Evolutionary conservation across 2,329 filamentous ascomycete genomes (phyloP), one percentile per base, ranked within the genome.

Genomic region (Pseudocercospora macadamiae): DNA sequence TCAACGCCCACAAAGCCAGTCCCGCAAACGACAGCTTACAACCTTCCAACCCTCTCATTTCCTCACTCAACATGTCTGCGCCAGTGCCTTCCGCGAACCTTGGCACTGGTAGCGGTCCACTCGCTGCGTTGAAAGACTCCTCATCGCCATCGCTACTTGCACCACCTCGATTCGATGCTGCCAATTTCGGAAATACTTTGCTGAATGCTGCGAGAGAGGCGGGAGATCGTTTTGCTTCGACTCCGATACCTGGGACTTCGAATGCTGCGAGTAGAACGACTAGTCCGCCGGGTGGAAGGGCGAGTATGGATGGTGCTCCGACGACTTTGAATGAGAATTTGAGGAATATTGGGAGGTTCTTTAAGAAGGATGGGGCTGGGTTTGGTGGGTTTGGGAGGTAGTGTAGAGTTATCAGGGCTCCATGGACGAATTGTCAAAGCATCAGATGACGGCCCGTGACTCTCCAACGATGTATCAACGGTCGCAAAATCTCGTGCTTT

Each of bases 311-410:
- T 26, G 67, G 60, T 36, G 67, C 55, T 64, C 71, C 88, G 68
- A 85, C 84, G 6, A 91, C 89, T 53, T 84, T 97, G 64, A 96
- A 97, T 72, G 93, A 96, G 76, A 97, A 97, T 75, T 74, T 97
- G 75, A 93, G 91, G 78, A 96, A 91, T 73, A 90, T 99, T 76
- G 93, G 93, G 21, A 97, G 96, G 76, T 97, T 97, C 77, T 97
- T 97, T 79, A 87, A 89, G 63, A 82, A 93, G 63, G 93, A 97
- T 78, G 87, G 93, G 63, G 89, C 87, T 2, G 60, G 57, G 8
- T 83, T 71, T 60, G 68, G 69, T n/a, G 69, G 68, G 10, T 71
- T 71, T 56, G 69, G 69, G 9, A 55, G 64, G 51, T 60, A 39
- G 36, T n/a, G n/a, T n/a, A n/a, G n/a, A n/a, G n/a, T n/a, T n/a